A percentile compares a stretch with the other conserved stretches of the same genome.
phyloP scores from a whole-genome alignment of 345 rosid genomes.

The Garcia nutans region DNA sequence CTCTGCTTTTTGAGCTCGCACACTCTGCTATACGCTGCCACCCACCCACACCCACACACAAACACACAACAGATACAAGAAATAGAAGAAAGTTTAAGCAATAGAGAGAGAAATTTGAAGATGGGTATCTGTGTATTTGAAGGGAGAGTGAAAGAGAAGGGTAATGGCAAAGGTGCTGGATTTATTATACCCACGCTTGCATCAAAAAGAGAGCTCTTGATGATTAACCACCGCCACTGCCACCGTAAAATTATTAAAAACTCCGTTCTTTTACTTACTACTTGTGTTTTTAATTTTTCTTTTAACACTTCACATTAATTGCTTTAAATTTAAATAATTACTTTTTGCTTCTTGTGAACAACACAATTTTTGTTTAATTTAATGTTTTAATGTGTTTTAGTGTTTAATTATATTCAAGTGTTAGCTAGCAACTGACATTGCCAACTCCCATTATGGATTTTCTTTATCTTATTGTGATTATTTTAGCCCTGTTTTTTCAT shows the following conservation, averaged over 20 bases:
- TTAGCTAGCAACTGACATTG: slow-evolving; percentile 35
- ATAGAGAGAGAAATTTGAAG: slow-evolving; percentile 5
- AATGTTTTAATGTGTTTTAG: slow-evolving; percentile 16
- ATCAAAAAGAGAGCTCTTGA: slow-evolving; percentile 82
- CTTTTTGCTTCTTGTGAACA: slow-evolving; percentile 1
- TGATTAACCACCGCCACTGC: slow-evolving; percentile 94
- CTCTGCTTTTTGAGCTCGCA: slow-evolving; percentile 22
- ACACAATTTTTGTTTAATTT: slow-evolving; percentile 15
- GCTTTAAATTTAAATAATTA: not conserved
- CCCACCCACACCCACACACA: slow-evolving; percentile 24
- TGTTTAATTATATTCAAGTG: slow-evolving; percentile 21
- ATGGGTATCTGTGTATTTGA: slow-evolving; percentile 19
- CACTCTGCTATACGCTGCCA: slow-evolving; percentile 19
- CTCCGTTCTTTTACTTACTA: not conserved
- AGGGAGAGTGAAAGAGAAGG: slow-evolving; percentile 34
- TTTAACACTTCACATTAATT: not conserved
- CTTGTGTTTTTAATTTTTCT: too few species aligned
- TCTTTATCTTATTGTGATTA: slow-evolving; percentile 22
- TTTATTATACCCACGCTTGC: slow-evolving; percentile 99
- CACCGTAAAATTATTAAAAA: slow-evolving; percentile 42
- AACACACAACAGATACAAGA: not conserved
- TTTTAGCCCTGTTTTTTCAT: slow-evolving; percentile 22
- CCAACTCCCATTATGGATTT: slow-evolving; percentile 54
- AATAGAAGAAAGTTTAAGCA: slow-evolving; percentile 8
- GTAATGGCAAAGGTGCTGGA: slow-evolving; percentile 49